Base-by-base conservation (phyloP, 2,329 filamentous ascomycete genomes). In the Hypoxylon sp. region DNA sequence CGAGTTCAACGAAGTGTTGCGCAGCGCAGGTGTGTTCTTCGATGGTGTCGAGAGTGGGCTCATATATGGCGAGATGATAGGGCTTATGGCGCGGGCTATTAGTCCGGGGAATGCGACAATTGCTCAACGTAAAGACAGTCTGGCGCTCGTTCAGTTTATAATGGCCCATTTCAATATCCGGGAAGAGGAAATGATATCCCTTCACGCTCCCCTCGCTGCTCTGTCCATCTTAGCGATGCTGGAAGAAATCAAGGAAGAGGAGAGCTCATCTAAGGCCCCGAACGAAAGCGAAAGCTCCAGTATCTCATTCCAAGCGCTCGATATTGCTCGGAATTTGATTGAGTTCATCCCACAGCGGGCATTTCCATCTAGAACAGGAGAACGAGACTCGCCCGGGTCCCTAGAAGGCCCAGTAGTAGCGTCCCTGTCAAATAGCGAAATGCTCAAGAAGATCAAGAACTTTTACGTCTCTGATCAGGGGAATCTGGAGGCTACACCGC, bases 11-110 rank as follows among this genome's bases (percentile, higher is more conserved):
- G 96, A 99, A 77, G 93, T 98, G 2, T 85, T 98, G 70, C 89
- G 93, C 70, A 98, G 95, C 75, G 96, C 95, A 4, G 97, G 92
- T 75, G 91, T 96, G 40, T 99, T 99, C 79, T 99, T 99, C 71
- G 96, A 99, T 75, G 95, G 95, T 4, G 95, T 98, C 38, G 96
- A 99, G 78, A 97, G 94, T 72, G 91, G 92, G 6, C 83, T 98
- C 18, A 97, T 99, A 48, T 99, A 96, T 83, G 89, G 91, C 49
- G 93, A 97, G 75, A 84, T 97, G 59, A 81, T 93, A 59, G 82
- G 87, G 11, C 83, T 96, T 42, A 81, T 96, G 63, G 83, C 84
- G 1, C 84, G 88, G 71, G 82, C 86, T n/a, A 80, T 89, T 55
- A 81, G 82, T 2, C 79, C 84, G 4, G 82, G 81, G 20, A 79